Evolutionary conservation across 768 basidiomycete species (phyloP), one percentile per base, ranked within the genome.

Genomic region (Mycena sanguinolenta): DNA sequence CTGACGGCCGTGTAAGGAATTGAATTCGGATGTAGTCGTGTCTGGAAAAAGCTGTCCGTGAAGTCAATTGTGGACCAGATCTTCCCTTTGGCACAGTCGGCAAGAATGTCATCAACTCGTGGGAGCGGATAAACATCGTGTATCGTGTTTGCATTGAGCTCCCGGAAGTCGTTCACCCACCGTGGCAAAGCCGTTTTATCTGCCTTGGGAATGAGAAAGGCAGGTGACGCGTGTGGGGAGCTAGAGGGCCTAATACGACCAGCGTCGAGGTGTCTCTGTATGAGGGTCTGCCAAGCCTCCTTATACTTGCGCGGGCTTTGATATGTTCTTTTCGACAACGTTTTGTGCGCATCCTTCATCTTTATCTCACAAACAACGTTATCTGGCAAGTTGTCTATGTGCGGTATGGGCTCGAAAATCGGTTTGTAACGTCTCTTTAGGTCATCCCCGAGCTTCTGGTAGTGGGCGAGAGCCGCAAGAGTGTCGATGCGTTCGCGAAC

Each of bases 81-180:
- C 17, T 42, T 42, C 0, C 39, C 39, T 19, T 16, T 10, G 14
- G 39, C 39, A 3, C 50, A 52, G 23, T 52, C 50, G 12, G 50
- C 50, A 4, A 52, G 50, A 10, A 52, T 52, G 50, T 52, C 23
- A n/a, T 52, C 50, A 5, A 52, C n/a, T 2, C 50, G n/a, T 5
- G 23, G 23, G 2, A 52, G 8, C 1, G 50, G 50, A 16, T 27
- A 52, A 0, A 9, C 9, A 10, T 52, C 50, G 0, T 7, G n/a
- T 0, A 12, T 9, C 10, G 50, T 52, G 5, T 25, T 25, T 16
- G 50, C 50, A 9, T 52, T 52, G 2, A 52, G 23, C 23, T 3
- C 23, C 6, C 75, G 63, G 65, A 76, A 84, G 36, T 84, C 79
- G 60, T 79, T 81, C 0, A 84, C 82, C 81, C 81, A 83, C 0